Percentiles rank a stretch among this genome's conserved stretches.
These are phyloP conservation scores for Boletus pseudopeckii DNA, from an alignment of 768 basidiomycete species.

Conservation along the genomic window DNA sequence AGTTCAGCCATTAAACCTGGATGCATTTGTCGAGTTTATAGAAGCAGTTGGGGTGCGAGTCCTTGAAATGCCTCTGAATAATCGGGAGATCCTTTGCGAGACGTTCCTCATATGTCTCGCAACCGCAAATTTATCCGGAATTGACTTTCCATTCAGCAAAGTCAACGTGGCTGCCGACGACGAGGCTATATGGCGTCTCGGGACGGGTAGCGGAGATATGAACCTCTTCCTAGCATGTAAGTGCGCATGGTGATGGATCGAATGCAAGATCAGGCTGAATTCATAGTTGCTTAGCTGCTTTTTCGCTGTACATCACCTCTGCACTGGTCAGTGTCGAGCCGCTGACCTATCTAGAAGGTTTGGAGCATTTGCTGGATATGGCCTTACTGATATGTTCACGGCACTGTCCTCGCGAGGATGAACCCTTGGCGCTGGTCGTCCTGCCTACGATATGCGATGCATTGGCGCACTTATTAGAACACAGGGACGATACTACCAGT, in stretches of 20 bases:
- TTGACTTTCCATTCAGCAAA: conserved; percentile 9
- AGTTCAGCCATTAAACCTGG: conserved; percentile 6
- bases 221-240: conserved; percentile 43
- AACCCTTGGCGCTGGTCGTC: conserved; percentile 48
- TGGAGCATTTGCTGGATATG: conserved; percentile 47
- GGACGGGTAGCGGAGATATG: conserved; percentile 21
- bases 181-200: conserved; percentile 39
- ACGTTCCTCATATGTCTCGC: conserved; percentile 37
- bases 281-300: conserved; percentile 36
- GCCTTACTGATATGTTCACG: conserved; percentile 47
- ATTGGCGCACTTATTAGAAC: conserved; percentile 37
- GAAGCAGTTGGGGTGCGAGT: conserved; percentile 15
- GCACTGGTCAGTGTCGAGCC: conserved; percentile 29
- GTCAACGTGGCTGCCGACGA: conserved; percentile 20
- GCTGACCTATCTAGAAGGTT: conserved; percentile 41
- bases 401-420: conserved; percentile 44
- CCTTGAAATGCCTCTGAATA: conserved; percentile 6
- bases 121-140: conserved; percentile 12
- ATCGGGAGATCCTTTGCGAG: conserved; percentile 29
- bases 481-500: conserved; percentile 26
- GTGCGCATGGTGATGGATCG: conserved; percentile 12
- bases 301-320: conserved; percentile 43
- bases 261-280: background rate
- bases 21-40: conserved; percentile 8
- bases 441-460: conserved; percentile 50